phyloP scores from a whole-genome alignment of 768 basidiomycete genomes.

The Dendrothele bispora region DNA sequence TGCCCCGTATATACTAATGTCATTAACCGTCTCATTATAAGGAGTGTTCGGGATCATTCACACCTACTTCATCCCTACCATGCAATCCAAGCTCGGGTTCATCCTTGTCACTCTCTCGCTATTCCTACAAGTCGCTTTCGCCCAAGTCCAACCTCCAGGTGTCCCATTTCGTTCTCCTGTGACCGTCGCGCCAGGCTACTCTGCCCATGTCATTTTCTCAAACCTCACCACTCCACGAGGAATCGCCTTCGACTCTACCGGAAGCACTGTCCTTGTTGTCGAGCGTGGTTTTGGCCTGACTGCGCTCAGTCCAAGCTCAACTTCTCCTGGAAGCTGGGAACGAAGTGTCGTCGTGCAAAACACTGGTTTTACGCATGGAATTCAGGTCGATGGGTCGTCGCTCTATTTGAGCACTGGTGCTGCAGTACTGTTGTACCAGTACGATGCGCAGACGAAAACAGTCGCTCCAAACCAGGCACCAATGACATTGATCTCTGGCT shows the following conservation, averaged over 20 bases:
- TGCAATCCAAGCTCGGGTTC: too few relatives aligned
- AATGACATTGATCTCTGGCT: neutral
- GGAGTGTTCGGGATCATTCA: too few relatives aligned
- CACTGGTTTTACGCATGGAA: constrained; percentile 40
- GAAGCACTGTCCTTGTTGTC: constrained; percentile 43
- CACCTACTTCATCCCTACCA: too few relatives aligned
- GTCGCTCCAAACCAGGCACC: constrained; percentile 8
- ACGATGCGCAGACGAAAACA: constrained; percentile 30
- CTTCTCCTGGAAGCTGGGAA: constrained; percentile 33
- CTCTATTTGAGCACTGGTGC: constrained; percentile 41
- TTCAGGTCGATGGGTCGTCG: constrained; percentile 32
- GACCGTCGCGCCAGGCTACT: constrained; percentile 33
- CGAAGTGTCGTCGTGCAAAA: constrained; percentile 38
- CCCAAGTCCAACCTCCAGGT: constrained; percentile 33
- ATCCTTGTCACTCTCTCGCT: too few relatives aligned
- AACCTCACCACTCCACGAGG: constrained; percentile 43
- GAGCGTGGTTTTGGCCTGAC: constrained; percentile 44
- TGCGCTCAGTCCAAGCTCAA: constrained; percentile 32
- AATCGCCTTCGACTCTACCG: constrained; percentile 35
- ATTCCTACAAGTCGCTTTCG: too few relatives aligned
- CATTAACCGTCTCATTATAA: too few relatives aligned
- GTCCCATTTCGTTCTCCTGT: constrained; percentile 34
- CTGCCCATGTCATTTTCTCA: constrained; percentile 36
- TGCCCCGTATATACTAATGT: too few relatives aligned
- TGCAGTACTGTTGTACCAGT: constrained; percentile 32